phyloP scores from a whole-genome alignment of 2,329 filamentous ascomycete genomes.

The Fusarium algeriense region DNA sequence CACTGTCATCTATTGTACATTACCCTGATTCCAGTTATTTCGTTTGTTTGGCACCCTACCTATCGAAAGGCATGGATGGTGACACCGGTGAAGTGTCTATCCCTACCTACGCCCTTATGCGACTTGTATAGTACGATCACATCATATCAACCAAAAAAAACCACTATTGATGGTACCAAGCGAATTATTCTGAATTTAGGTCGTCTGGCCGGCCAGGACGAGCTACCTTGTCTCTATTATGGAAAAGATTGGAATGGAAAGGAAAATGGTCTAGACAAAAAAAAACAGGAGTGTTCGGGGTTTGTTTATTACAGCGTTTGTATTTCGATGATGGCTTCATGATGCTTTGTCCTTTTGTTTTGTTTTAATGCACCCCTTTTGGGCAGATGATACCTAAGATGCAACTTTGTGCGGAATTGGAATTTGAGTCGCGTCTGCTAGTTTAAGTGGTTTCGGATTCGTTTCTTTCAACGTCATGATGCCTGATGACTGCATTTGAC shows the following conservation, averaged over 20 bases:
- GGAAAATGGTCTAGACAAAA: constrained; percentile 38
- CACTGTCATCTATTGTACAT: constrained; percentile 17
- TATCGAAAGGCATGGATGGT: constrained; percentile 30
- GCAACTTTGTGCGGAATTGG: background rate
- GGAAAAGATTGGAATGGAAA: background rate
- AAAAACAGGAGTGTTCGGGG: constrained; percentile 24
- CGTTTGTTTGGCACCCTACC: constrained; percentile 25
- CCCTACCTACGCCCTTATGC: constrained; percentile 20
- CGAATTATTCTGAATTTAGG: background rate
- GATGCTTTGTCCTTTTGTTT: background rate
- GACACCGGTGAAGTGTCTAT: background rate
- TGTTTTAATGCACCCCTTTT: background rate
- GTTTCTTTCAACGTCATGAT: constrained; percentile 22
- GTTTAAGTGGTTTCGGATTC: background rate
- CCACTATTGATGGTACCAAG: background rate
- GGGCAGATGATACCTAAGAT: background rate
- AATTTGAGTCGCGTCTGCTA: background rate
- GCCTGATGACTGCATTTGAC: constrained; percentile 24
- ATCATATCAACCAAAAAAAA: too few species aligned
- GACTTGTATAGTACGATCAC: constrained; percentile 23
- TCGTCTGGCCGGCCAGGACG: constrained; percentile 37
- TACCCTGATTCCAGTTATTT: constrained; percentile 30
- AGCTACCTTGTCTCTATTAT: background rate
- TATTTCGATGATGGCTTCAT: too few species aligned
- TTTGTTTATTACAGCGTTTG: constrained; percentile 7